phyloP scores from a whole-genome alignment of 768 basidiomycete species.

The Lentinula sp. region DNA sequence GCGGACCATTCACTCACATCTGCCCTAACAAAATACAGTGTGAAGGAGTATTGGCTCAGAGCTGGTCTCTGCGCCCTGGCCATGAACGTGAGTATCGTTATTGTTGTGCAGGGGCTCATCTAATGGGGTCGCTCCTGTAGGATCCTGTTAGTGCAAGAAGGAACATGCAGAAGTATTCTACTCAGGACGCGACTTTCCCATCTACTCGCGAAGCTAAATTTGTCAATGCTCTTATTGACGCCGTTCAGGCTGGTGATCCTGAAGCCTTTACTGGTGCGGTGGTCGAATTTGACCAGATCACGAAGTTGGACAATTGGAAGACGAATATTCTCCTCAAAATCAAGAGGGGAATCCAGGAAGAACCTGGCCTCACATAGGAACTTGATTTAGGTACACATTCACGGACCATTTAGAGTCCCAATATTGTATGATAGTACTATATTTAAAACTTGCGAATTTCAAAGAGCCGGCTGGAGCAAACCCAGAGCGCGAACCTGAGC shows the following conservation, averaged over 20 bases:
- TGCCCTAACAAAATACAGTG: constrained; percentile 92
- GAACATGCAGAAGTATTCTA: constrained; percentile 69
- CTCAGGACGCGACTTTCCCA: constrained; percentile 80
- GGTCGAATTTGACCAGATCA: constrained; percentile 89
- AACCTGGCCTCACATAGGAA: constrained; percentile 30
- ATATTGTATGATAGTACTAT: background rate
- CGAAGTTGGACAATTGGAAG: constrained; percentile 95
- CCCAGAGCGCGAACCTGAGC: too few relatives aligned
- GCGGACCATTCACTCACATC: constrained; percentile 78
- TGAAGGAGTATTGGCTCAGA: constrained; percentile 95
- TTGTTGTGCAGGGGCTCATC: background rate
- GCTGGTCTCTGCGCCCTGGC: constrained; percentile 86
- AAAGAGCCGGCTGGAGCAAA: background rate
- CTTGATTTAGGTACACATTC: background rate
- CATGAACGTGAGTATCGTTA: constrained; percentile 54
- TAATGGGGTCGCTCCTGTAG: constrained; percentile 30
- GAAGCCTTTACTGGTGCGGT: constrained; percentile 78
- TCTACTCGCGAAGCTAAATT: constrained; percentile 94
- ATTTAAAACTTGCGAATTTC: too few relatives aligned
- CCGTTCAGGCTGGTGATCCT: constrained; percentile 63
- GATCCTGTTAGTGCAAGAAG: constrained; percentile 80
- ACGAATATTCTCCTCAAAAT: constrained; percentile 85
- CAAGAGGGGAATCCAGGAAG: constrained; percentile 69
- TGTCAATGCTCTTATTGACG: constrained; percentile 68
- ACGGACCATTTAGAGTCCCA: background rate